Conservation (phyloP, 2,329 filamentous ascomycete species). For the Phialophora macrospora region DNA sequence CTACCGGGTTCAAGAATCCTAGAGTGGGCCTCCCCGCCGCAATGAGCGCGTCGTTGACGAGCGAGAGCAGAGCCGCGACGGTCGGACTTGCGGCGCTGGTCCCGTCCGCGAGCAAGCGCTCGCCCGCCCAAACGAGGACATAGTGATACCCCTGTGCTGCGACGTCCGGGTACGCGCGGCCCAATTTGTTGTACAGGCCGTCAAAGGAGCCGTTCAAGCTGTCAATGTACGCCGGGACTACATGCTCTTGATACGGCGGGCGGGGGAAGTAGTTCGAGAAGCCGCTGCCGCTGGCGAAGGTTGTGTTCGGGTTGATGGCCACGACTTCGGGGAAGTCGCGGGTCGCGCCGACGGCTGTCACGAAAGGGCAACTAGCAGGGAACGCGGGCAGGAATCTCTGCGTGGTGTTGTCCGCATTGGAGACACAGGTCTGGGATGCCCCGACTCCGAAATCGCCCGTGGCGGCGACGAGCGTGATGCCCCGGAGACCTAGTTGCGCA, state of each 20-base stretch:
- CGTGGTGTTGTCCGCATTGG: not conserved
- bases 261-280: slow-evolving; percentile 4
- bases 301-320: not conserved
- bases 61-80: not conserved
- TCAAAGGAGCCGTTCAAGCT: not conserved
- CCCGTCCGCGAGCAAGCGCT: not conserved
- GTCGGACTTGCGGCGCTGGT: not conserved
- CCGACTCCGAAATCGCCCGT: not conserved
- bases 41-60: slow-evolving; percentile 3
- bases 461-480: not conserved
- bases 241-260: not conserved
- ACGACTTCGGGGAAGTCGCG: not conserved
- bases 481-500: not conserved
- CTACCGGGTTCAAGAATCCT: slow-evolving; percentile 2
- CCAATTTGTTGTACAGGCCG: slow-evolving; percentile 1
- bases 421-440: not conserved
- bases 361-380: not conserved
- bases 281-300: slow-evolving; percentile 1
- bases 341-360: not conserved
- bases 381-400: not conserved
- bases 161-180: not conserved
- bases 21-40: not conserved
- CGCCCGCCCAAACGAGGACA: not conserved
- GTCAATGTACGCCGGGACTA: not conserved
- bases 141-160: not conserved